Conservation (phyloP, 2,329 filamentous ascomycete genomes). For the Tolypocladium endophyticum region DNA sequence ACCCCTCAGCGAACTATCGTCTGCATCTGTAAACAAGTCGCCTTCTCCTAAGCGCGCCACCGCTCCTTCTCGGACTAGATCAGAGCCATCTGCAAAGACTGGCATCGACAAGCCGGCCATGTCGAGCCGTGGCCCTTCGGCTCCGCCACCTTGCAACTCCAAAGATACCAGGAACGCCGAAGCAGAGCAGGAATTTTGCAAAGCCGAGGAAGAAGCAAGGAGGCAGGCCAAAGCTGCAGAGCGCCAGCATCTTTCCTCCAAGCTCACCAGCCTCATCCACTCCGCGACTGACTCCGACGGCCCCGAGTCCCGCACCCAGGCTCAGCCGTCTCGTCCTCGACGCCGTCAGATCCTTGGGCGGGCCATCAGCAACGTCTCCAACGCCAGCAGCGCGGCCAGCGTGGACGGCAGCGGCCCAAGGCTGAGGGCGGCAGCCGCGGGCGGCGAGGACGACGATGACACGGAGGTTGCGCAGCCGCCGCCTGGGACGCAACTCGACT, state of each 20-base stretch:
- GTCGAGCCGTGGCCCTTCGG: conserved; percentile 3
- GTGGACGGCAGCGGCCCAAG: conserved; percentile 18
- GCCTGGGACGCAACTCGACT: conserved; percentile 42
- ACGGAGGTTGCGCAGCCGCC: conserved; percentile 20
- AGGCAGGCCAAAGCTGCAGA: conserved; percentile 23
- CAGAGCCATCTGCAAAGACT: conserved; percentile 21
- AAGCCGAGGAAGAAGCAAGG: conserved; percentile 7
- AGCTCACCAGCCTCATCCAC: conserved; percentile 32
- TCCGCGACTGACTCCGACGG: conserved; percentile 7
- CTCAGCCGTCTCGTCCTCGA: conserved; percentile 13
- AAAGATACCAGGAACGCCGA: conserved; percentile 2
- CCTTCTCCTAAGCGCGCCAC: conserved; percentile 17
- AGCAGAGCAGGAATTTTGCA: conserved; percentile 5
- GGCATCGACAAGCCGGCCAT: conserved; percentile 1
- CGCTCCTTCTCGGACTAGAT: conserved; percentile 20
- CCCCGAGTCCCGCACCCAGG: conserved; percentile 4
- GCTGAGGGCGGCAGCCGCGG: not conserved
- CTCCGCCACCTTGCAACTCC: conserved; percentile 2
- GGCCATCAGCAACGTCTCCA: conserved; percentile 47
- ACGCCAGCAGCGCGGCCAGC: conserved; percentile 34
- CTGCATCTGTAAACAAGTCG: conserved; percentile 30
- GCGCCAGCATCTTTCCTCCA: conserved; percentile 29
- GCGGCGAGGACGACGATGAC: conserved; percentile 10
- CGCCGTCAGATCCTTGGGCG: conserved; percentile 46
- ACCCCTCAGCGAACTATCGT: conserved; percentile 30